phyloP scores from a whole-genome alignment of 345 rosid species.

The Lenwebbia sp. region DNA sequence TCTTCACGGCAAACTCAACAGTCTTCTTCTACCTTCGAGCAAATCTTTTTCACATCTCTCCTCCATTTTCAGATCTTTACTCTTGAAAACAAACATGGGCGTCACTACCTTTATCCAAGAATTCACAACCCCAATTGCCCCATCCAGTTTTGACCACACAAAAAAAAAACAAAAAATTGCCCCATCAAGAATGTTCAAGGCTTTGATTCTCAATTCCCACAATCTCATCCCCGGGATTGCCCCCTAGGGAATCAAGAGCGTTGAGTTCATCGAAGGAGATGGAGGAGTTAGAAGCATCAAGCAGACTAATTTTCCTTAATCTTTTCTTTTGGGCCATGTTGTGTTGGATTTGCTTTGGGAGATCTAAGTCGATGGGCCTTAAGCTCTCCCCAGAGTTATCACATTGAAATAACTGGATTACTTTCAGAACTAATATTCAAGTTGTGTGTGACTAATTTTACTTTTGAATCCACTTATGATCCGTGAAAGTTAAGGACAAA shows the following conservation, averaged over 20 bases:
- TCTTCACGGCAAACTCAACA: background rate
- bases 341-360: background rate
- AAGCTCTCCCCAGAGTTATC: background rate
- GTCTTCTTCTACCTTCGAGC: background rate
- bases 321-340: background rate
- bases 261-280: slow-evolving; percentile 15
- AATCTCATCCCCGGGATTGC: slow-evolving; percentile 5
- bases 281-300: slow-evolving; percentile 28
- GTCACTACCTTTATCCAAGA: background rate
- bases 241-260: slow-evolving; percentile 15
- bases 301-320: background rate
- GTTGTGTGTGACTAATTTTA: background rate
- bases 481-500: background rate
- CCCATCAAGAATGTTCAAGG: background rate
- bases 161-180: too few relatives aligned
- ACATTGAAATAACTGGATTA: background rate
- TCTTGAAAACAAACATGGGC: background rate
- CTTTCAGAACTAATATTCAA: background rate
- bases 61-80: background rate
- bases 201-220: background rate
- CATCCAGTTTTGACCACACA: too few relatives aligned
- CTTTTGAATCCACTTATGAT: background rate
- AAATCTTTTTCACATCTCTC: background rate
- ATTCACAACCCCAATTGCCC: background rate
- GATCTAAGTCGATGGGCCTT: background rate